Evolutionary conservation across 768 basidiomycete genomes (phyloP).

Genomic region (Erythrobasidium yunnanense): DNA sequence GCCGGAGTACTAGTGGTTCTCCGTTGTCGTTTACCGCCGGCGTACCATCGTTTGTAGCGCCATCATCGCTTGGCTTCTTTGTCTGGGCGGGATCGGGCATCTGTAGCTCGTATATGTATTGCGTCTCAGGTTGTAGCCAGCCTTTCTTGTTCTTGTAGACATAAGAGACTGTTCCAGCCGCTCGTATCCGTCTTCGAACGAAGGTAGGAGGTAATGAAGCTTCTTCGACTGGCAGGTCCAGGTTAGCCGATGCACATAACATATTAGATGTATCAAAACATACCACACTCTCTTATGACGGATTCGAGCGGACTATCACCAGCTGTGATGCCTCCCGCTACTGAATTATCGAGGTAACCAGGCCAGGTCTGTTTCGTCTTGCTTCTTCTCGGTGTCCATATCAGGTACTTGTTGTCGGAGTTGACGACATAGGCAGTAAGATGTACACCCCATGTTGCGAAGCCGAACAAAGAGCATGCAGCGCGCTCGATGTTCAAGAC

Average conservation of each 20-base stretch:
- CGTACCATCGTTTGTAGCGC: not conserved
- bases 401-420: conserved; percentile 53
- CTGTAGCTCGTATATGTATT: conserved; percentile 75
- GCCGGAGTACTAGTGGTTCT: conserved; percentile 49
- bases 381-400: conserved; percentile 83
- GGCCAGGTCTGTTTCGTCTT: conserved; percentile 89
- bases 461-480: conserved; percentile 76
- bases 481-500: conserved; percentile 83
- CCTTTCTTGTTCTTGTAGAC: conserved; percentile 60
- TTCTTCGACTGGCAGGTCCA: conserved; percentile 89
- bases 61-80: not conserved
- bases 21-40: conserved; percentile 41
- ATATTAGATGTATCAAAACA: too few relatives aligned
- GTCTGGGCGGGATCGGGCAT: conserved; percentile 48
- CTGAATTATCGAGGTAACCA: conserved; percentile 71
- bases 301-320: conserved; percentile 62
- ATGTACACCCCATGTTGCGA: conserved; percentile 86
- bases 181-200: conserved; percentile 51
- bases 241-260: conserved; percentile 44
- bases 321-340: conserved; percentile 77
- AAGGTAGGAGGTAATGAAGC: conserved; percentile 65
- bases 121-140: conserved; percentile 72
- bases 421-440: conserved; percentile 36
- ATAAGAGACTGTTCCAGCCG: conserved; percentile 67
- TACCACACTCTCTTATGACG: conserved; percentile 66